phyloP scores from a whole-genome alignment of 2,329 filamentous ascomycete species.

The Pseudophaeomoniella oleicola region DNA sequence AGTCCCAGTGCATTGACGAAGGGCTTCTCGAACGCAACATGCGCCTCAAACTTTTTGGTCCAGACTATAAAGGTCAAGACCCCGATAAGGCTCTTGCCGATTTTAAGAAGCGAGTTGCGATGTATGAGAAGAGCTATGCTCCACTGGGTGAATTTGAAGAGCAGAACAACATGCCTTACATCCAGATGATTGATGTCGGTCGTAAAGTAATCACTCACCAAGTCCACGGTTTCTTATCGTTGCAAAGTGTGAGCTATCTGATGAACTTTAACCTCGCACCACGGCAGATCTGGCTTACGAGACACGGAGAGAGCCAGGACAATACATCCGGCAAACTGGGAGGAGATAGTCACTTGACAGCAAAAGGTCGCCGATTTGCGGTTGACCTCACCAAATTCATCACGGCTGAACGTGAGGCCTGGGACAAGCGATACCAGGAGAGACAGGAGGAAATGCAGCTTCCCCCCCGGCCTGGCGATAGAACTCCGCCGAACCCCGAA shows the following conservation, averaged over 20 bases:
- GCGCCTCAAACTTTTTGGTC: slow-evolving; percentile 88
- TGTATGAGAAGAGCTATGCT: slow-evolving; percentile 89
- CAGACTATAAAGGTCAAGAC: slow-evolving; percentile 91
- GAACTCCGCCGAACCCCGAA: slow-evolving; percentile 88
- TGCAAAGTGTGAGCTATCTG: slow-evolving; percentile 84
- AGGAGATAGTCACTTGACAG: slow-evolving; percentile 72
- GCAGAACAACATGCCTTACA: slow-evolving; percentile 78
- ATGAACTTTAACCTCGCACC: slow-evolving; percentile 94
- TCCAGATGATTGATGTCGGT: slow-evolving; percentile 95
- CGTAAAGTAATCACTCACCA: slow-evolving; percentile 86
- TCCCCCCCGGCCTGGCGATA: slow-evolving; percentile 80
- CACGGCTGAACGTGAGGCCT: slow-evolving; percentile 61
- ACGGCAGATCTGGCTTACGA: slow-evolving; percentile 93
- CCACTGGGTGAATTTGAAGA: slow-evolving; percentile 87
- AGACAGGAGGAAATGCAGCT: slow-evolving; percentile 65
- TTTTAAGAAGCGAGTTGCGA: slow-evolving; percentile 81
- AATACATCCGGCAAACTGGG: slow-evolving; percentile 81
- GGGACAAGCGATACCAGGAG: slow-evolving; percentile 69
- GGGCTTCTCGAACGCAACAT: slow-evolving; percentile 86
- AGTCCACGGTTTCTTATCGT: slow-evolving; percentile 79
- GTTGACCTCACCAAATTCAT: slow-evolving; percentile 72
- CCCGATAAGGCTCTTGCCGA: slow-evolving; percentile 70
- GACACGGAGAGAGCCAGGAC: slow-evolving; percentile 82
- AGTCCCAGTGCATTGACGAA: slow-evolving; percentile 80
- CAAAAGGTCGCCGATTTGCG: slow-evolving; percentile 66